Base-by-base conservation (phyloP, 2,329 filamentous ascomycete species). In the Neocatenulostroma microsporum region DNA sequence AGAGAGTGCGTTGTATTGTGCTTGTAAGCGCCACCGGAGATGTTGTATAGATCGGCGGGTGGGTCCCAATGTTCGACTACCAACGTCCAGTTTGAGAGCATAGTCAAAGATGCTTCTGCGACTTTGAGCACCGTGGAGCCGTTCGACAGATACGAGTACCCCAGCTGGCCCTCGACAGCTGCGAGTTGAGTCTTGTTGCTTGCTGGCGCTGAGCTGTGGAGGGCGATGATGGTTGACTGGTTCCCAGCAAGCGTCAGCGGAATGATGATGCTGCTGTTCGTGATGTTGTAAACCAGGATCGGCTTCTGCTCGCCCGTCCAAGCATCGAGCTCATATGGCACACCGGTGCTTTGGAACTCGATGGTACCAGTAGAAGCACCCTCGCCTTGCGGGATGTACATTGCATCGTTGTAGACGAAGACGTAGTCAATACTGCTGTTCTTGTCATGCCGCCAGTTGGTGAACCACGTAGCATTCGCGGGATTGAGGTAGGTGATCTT, bases 331-430 rank as follows among this genome's bases (percentile, higher is more conserved):
- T 53, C 21, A 41, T 60, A 64, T 3, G 66, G 64, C 5, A 42
- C 49, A 17, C 51, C 55, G 12, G 46, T 58, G 10, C 44, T 53
- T 13, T 45, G 41, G 25, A 64, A 57, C 2, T 42, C 46, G 21
- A 64, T 45, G 8, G 32, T 44, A 4, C 57, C 58, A 13, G 17
- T 39, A 14, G 36, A 42, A 25, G 21, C 40, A 1, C 42, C 48
- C 26, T 41, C 18, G 11, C 48, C 54, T 12, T 44, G 41, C 23
- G 41, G 36, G 12, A 33, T 23, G 21, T 46, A 39, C 25, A 40
- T 40, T 53, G 62, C 25, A 32, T 67, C 61, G 38, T 64, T 64
- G 51, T 62, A 67, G 8, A 70, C 35, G 37, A 52, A 68, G 7
- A 62, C 49, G 39, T 67, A 68, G 19, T 62, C 55, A 4, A 50